Percentiles rank a stretch among this genome's conserved stretches.
Conservation (phyloP, 352 stramenopile genomes). For the Globisporangium echinulatum region DNA sequence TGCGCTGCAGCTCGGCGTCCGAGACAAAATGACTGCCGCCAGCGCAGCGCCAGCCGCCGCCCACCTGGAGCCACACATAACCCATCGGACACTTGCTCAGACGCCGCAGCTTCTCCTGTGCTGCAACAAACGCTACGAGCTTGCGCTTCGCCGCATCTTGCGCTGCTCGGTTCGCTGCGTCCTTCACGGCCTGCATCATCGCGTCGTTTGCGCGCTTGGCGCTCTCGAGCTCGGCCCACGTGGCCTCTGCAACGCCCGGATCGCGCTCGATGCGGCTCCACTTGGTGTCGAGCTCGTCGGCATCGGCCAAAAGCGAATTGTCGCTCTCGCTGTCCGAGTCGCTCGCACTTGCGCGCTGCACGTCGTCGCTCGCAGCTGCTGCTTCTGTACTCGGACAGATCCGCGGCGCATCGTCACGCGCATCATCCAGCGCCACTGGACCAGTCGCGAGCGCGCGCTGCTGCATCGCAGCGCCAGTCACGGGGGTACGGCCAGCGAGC, state of each 20-base stretch:
- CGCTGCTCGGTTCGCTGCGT: constrained; percentile 5
- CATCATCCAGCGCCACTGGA: constrained; percentile 5
- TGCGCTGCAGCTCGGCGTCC: constrained; percentile 47
- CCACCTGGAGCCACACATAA: constrained; percentile 56
- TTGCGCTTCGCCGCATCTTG: constrained; percentile 20
- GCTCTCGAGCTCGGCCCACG: constrained; percentile 57
- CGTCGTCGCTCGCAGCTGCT: background rate
- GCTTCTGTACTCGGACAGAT: background rate
- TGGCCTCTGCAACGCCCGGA: constrained; percentile 48
- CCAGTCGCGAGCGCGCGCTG: constrained; percentile 7
- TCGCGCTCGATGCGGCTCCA: constrained; percentile 24
- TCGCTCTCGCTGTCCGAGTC: background rate
- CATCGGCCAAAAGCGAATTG: too few relatives aligned
- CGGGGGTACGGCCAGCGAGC: constrained; percentile 32
- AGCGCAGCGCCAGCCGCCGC: constrained; percentile 68
- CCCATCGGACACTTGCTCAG: constrained; percentile 61
- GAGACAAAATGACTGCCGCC: constrained; percentile 73
- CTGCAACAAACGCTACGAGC: constrained; percentile 23
- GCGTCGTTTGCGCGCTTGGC: constrained; percentile 52
- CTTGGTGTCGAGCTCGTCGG: too few relatives aligned
- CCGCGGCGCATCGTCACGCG: constrained; percentile 4
- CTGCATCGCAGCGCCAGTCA: constrained; percentile 22
- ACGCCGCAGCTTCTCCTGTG: constrained; percentile 54
- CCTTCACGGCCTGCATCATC: constrained; percentile 20
- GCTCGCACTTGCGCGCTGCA: too few relatives aligned